Conservation (phyloP, 1,284 basidiomycete species). For the Waitea zeae region DNA sequence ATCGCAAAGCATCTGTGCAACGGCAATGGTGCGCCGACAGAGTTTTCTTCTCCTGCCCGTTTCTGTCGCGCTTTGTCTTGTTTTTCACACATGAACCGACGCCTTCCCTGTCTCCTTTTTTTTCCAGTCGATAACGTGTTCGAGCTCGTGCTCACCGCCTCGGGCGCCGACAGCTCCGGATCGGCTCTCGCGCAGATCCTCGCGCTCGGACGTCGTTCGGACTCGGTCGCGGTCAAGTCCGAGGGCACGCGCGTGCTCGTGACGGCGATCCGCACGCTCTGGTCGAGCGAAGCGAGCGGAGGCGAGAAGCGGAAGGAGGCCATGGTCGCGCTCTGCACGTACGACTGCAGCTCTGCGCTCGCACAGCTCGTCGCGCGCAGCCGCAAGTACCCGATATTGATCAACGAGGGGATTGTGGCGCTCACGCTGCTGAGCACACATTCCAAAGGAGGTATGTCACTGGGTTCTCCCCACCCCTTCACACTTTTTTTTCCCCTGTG, state of each 20-base stretch:
- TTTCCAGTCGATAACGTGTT: slow-evolving; percentile 45
- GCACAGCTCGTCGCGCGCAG: slow-evolving; percentile 62
- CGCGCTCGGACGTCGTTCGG: slow-evolving; percentile 59
- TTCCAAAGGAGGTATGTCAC: slow-evolving; percentile 45
- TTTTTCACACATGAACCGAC: neutral
- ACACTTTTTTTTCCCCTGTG: neutral
- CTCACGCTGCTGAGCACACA: slow-evolving; percentile 61
- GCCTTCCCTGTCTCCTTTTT: neutral
- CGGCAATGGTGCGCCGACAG: slow-evolving; percentile 43
- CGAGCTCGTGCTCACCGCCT: slow-evolving; percentile 30
- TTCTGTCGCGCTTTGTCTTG: slow-evolving; percentile 4
- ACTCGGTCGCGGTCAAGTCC: slow-evolving; percentile 70
- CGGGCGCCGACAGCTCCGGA: slow-evolving; percentile 11
- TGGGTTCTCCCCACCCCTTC: too few relatives aligned
- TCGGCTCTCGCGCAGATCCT: slow-evolving; percentile 55
- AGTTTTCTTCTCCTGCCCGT: slow-evolving; percentile 8
- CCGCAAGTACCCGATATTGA: slow-evolving; percentile 64
- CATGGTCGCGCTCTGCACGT: slow-evolving; percentile 32
- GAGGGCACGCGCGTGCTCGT: slow-evolving; percentile 83
- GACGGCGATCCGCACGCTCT: slow-evolving; percentile 61
- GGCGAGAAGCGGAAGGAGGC: slow-evolving; percentile 29
- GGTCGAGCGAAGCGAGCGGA: slow-evolving; percentile 27
- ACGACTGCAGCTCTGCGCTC: slow-evolving; percentile 41
- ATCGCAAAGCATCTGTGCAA: slow-evolving; percentile 80
- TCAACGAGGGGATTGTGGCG: slow-evolving; percentile 83